Conservation (phyloP, 2,329 filamentous ascomycete genomes). For the Aspergillus uvarum region DNA sequence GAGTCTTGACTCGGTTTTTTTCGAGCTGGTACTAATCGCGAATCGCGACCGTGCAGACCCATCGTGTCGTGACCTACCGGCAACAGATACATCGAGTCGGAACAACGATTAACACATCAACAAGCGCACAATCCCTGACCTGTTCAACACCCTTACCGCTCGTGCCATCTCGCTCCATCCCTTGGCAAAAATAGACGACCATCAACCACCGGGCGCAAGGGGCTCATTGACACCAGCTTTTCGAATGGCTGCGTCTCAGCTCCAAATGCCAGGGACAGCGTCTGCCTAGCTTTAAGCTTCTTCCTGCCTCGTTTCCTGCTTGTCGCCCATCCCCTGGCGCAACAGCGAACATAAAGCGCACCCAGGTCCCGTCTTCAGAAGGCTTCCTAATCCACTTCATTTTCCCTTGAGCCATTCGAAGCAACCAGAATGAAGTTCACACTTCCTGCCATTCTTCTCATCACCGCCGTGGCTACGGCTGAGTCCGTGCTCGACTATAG, state of each 20-base stretch:
- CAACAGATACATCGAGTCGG: too few relatives aligned
- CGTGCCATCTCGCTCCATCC: not conserved
- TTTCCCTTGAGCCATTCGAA: not conserved
- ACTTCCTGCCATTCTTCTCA: not conserved
- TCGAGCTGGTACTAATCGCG: too few relatives aligned
- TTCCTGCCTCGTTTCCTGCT: not conserved
- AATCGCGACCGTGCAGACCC: too few relatives aligned
- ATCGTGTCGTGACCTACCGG: too few relatives aligned
- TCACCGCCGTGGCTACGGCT: not conserved
- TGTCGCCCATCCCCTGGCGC: not conserved
- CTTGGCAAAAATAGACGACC: not conserved
- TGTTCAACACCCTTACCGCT: not conserved
- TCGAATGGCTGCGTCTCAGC: not conserved
- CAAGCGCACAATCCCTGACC: too few relatives aligned
- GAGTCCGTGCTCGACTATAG: constrained; percentile 5
- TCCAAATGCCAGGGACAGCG: not conserved
- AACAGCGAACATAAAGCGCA: not conserved
- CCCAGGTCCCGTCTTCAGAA: too few relatives aligned
- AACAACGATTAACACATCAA: too few relatives aligned
- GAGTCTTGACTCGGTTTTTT: too few relatives aligned
- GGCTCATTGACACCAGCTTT: not conserved
- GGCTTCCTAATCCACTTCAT: too few relatives aligned
- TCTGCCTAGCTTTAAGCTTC: not conserved
- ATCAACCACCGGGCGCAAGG: not conserved
- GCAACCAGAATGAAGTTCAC: not conserved